Conservation (phyloP, 148 eudicot species). For the Vaccinium corymbosum region DNA sequence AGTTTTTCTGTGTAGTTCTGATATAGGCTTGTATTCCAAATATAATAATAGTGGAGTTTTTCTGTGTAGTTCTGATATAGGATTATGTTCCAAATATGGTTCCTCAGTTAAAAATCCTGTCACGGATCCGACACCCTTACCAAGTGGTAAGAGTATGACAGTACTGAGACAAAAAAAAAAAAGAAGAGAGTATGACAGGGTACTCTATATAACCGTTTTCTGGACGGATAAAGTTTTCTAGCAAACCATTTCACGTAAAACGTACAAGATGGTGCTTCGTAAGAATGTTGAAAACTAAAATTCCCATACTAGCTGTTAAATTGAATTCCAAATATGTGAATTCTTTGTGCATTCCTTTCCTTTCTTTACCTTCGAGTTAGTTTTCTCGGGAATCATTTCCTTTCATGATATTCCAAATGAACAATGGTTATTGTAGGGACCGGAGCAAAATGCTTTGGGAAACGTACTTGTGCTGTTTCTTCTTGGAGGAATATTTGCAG, state of each 20-base stretch:
- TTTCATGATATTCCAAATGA: not conserved
- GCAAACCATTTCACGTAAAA: not conserved
- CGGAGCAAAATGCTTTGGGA: conserved; percentile 54
- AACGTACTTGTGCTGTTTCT: conserved; percentile 41
- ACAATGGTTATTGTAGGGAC: conserved; percentile 26
- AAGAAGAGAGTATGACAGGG: not conserved
- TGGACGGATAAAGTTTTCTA: not conserved
- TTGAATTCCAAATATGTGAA: not conserved
- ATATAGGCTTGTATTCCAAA: not conserved
- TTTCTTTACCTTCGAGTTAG: not conserved
- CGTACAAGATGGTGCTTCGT: not conserved
- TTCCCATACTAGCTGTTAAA: not conserved
- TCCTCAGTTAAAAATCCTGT: not conserved
- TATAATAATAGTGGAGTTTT: too few relatives aligned
- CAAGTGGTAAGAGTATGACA: not conserved
- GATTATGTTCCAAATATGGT: not conserved
- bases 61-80: too few relatives aligned
- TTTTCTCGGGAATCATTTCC: not conserved
- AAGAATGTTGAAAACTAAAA: not conserved
- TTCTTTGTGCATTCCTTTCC: not conserved
- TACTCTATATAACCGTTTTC: not conserved
- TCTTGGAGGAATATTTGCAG: conserved; percentile 36
- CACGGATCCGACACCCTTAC: not conserved
- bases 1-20: not conserved
- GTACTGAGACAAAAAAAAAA: too few relatives aligned